Conservation (phyloP, 805 yeast species). For the Schwanniomyces pseudopolymorphus region DNA sequence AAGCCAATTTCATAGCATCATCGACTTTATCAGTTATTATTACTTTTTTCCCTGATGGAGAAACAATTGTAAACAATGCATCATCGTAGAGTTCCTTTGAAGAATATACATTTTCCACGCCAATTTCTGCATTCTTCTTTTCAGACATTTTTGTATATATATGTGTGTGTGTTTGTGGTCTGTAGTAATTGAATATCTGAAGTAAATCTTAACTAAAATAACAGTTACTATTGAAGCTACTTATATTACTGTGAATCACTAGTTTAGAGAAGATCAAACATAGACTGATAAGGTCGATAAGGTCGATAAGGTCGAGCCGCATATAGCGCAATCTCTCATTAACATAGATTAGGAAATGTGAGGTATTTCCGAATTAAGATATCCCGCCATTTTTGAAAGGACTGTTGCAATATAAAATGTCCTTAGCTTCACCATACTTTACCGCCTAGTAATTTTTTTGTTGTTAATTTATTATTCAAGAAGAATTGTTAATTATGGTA, state of each 20-base stretch:
- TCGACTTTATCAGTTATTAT: slow-evolving; percentile 35
- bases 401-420: not conserved
- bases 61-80: slow-evolving; percentile 9
- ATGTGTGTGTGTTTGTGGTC: no score
- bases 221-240: not conserved
- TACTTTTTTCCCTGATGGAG: slow-evolving; percentile 22
- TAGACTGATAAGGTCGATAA: no score
- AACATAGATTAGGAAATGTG: not conserved
- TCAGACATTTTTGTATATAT: no score
- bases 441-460: no score
- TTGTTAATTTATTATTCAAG: no score
- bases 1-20: slow-evolving; percentile 34
- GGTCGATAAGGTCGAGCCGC: no score
- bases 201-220: no score
- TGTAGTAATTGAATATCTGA: no score
- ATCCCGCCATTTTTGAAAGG: not conserved
- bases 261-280: no score
- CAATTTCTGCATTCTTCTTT: not conserved
- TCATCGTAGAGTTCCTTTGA: not conserved
- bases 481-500: no score
- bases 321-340: not conserved
- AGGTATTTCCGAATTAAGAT: not conserved
- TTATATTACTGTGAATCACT: not conserved
- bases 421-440: not conserved
- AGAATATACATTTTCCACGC: no score